phyloP scores from a whole-genome alignment of 495 filamentous ascomycete species.

The Neurospora intermedia region DNA sequence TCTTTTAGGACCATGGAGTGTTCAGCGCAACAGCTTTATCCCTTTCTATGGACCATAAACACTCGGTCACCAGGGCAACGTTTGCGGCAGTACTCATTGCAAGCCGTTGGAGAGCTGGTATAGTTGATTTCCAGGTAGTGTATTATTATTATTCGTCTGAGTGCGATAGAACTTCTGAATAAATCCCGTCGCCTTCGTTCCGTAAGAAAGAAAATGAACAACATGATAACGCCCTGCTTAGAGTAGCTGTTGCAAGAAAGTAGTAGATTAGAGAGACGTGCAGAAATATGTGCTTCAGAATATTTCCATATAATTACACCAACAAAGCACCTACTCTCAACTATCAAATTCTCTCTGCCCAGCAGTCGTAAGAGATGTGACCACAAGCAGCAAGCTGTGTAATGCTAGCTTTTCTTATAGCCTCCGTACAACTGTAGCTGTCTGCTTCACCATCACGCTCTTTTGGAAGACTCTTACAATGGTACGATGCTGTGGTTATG shows the following conservation, averaged over 20 bases:
- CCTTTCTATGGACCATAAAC: background rate
- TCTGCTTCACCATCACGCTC: background rate
- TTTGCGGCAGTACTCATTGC: background rate
- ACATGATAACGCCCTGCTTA: background rate
- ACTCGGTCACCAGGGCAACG: background rate
- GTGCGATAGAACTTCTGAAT: background rate
- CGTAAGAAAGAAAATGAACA: background rate
- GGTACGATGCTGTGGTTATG: slow-evolving; percentile 7
- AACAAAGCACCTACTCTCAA: background rate
- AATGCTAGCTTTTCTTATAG: background rate
- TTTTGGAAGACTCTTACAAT: background rate
- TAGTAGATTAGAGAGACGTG: background rate
- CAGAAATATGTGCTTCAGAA: background rate
- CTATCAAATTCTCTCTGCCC: background rate
- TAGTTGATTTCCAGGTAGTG: background rate
- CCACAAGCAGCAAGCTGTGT: background rate
- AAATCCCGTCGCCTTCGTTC: background rate
- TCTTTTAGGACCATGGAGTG: background rate
- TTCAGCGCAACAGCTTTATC: background rate
- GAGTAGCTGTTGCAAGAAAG: background rate
- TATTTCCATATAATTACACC: background rate
- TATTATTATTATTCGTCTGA: background rate
- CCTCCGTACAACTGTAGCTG: background rate
- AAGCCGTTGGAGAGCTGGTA: background rate
- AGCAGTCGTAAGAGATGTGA: background rate